Evolutionary conservation across 768 basidiomycete species (phyloP).

Genomic region (Hortiboletus flavorubellus): DNA sequence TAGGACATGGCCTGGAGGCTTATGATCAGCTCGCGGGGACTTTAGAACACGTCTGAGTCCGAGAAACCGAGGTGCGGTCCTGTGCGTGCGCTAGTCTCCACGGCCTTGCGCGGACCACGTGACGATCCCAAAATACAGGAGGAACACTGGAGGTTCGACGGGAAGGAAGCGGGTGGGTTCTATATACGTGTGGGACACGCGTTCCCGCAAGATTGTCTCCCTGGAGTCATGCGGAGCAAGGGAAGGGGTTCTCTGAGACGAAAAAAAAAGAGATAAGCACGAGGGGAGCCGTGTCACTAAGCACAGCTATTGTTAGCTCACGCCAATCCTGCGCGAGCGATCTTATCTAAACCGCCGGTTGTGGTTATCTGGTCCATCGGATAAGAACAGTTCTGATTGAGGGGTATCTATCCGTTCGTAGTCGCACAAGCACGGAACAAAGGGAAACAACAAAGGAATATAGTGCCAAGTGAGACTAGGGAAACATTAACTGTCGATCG

Average conservation of each 20-base stretch:
- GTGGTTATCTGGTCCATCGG: slow-evolving; percentile 5
- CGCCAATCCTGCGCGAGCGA: slow-evolving; percentile 5
- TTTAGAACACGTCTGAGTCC: slow-evolving; percentile 6
- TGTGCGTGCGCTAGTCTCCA: neutral
- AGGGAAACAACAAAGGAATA: neutral
- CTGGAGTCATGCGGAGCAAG: slow-evolving; percentile 11
- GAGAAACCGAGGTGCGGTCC: slow-evolving; percentile 6
- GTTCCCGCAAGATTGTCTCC: slow-evolving; percentile 10
- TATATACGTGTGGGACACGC: slow-evolving; percentile 1
- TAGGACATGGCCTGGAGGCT: neutral
- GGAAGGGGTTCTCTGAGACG: slow-evolving; percentile 18
- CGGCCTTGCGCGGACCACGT: slow-evolving; percentile 6
- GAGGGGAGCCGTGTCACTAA: slow-evolving; percentile 2
- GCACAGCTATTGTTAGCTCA: slow-evolving; percentile 14
- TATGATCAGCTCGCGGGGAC: neutral
- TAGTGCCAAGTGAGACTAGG: neutral
- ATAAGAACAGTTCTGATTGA: neutral
- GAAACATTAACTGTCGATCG: too few relatives aligned
- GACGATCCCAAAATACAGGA: slow-evolving; percentile 3
- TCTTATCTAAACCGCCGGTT: slow-evolving; percentile 19
- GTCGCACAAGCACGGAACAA: neutral
- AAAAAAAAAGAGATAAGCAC: neutral
- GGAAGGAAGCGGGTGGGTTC: neutral
- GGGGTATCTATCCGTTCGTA: neutral
- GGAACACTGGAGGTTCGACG: neutral